Percentiles rank a stretch among this genome's conserved stretches.
phyloP scores from a whole-genome alignment of 75 land plant species.

The Sequoiadendron giganteum region DNA sequence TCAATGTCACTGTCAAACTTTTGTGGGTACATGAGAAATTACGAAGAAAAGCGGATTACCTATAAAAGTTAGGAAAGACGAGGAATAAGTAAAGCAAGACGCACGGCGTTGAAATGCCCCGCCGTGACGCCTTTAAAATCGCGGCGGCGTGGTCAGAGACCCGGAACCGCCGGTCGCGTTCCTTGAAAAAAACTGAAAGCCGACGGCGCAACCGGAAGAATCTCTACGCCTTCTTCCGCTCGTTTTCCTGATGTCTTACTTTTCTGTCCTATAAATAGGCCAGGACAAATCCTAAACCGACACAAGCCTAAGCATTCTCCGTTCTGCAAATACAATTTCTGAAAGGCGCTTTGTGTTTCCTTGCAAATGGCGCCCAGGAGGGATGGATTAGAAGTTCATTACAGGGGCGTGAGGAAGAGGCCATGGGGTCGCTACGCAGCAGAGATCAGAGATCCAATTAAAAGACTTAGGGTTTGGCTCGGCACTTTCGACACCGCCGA shows the following conservation, averaged over 20 bases:
- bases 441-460: slow-evolving; percentile 29
- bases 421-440: slow-evolving; percentile 37
- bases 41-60: too few relatives aligned
- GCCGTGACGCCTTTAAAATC: background rate
- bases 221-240: background rate
- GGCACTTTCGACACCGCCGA: slow-evolving; percentile 52
- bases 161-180: background rate
- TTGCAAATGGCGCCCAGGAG: background rate
- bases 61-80: too few relatives aligned
- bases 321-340: background rate
- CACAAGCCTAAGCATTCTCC: background rate
- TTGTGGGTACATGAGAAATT: too few relatives aligned
- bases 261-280: background rate
- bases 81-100: too few relatives aligned
- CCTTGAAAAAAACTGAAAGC: background rate
- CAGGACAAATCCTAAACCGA: too few relatives aligned
- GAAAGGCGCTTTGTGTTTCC: background rate
- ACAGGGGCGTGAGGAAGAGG: slow-evolving; percentile 24
- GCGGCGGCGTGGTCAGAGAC: background rate
- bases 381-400: background rate
- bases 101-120: too few relatives aligned
- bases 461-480: slow-evolving; percentile 29
- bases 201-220: background rate
- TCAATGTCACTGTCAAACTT: too few relatives aligned
- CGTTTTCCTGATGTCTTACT: background rate